A percentile compares a stretch with the other conserved stretches of the same genome.
These are phyloP conservation scores for Tulasnella sp. DNA, from an alignment of 768 basidiomycete genomes.

Conservation along the genomic window DNA sequence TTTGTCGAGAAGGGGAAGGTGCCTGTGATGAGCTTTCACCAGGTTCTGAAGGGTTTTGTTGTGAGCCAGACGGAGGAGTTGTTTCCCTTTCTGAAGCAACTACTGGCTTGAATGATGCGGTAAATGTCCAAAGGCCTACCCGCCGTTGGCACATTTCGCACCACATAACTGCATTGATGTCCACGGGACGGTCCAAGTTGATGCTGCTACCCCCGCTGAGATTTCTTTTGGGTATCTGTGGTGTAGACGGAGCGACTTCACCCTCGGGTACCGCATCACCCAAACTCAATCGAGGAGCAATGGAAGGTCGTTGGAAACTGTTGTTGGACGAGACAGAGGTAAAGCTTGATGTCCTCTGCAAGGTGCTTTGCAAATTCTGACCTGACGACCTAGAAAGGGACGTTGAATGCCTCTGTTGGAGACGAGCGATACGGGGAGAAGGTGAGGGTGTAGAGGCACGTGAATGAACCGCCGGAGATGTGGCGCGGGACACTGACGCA, in stretches of 20 bases:
- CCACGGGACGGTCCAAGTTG: neutral
- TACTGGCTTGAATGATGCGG: neutral
- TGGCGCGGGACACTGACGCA: constrained; percentile 26
- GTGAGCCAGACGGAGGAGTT: neutral
- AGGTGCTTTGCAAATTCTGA: no score
- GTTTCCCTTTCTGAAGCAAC: neutral
- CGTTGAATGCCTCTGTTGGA: neutral
- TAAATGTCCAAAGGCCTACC: constrained; percentile 64
- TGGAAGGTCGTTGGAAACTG: no score
- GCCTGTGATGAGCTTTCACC: neutral
- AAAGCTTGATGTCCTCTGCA: no score
- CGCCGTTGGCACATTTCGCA: constrained; percentile 66
- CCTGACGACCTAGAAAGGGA: neutral
- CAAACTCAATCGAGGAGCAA: no score
- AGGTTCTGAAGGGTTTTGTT: neutral
- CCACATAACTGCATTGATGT: constrained; percentile 43
- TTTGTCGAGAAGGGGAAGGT: constrained; percentile 23
- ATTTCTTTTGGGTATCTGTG: no score
- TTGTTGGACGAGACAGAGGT: no score
- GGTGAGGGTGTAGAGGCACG: constrained; percentile 18
- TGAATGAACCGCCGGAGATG: constrained; percentile 27
- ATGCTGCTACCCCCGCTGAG: constrained; percentile 5
- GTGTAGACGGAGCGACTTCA: no score
- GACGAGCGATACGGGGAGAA: constrained; percentile 14
- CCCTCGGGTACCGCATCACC: no score